Evolutionary conservation across 257 asterid species (phyloP).

Genomic region (Handroanthus guayacan): DNA sequence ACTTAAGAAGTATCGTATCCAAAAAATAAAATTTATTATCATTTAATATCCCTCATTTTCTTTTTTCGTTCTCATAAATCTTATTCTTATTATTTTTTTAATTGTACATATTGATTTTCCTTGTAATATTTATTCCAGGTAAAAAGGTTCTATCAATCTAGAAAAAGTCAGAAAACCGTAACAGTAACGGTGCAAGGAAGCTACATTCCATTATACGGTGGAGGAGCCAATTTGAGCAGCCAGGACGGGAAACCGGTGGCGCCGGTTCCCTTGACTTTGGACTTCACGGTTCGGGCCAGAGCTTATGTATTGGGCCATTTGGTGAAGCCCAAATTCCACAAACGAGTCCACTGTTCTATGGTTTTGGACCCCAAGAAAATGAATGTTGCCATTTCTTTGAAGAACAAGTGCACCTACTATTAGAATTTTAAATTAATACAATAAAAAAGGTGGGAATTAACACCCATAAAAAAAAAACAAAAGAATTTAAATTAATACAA

Average conservation of each 20-base stretch:
- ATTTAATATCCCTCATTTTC: too few species aligned
- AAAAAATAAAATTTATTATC: too few species aligned
- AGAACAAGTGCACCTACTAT: conserved; percentile 62
- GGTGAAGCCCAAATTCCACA: conserved; percentile 78
- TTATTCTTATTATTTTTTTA: too few species aligned
- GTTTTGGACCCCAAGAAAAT: conserved; percentile 71
- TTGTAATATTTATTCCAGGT: conserved; percentile 53
- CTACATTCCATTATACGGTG: conserved; percentile 80
- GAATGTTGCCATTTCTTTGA: conserved; percentile 60
- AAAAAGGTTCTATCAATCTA: conserved; percentile 69
- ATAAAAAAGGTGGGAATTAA: too few species aligned
- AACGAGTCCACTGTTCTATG: conserved; percentile 59
- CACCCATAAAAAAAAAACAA: too few species aligned
- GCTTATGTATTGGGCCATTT: conserved; percentile 84
- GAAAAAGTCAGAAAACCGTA: conserved; percentile 70
- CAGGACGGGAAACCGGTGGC: conserved; percentile 57
- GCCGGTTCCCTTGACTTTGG: conserved; percentile 65
- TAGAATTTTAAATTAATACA: not conserved
- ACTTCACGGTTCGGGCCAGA: conserved; percentile 67
- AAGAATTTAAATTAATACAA: too few species aligned
- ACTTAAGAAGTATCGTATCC: too few species aligned
- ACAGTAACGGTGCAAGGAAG: conserved; percentile 56
- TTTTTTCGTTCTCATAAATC: too few species aligned
- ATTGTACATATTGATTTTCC: not conserved
- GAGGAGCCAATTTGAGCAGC: conserved; percentile 70